Evolutionary conservation across 1,284 basidiomycete genomes (phyloP).

Genomic region (Irpex lacteus): DNA sequence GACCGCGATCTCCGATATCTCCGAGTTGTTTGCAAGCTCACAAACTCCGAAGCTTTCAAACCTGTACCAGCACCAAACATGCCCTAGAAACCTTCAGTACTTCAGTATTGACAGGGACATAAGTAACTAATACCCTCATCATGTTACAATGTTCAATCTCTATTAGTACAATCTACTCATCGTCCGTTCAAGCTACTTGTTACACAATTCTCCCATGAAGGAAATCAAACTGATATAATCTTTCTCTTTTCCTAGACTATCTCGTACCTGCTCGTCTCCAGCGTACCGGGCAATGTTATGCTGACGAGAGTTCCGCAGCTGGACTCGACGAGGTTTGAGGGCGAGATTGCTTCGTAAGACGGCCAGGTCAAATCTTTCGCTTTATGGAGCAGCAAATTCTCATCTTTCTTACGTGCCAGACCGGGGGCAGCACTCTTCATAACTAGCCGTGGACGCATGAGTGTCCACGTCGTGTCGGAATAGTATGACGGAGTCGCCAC

Average conservation of each 20-base stretch:
- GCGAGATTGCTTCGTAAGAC: neutral
- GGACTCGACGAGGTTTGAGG: neutral
- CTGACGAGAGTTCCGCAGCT: conserved; percentile 1
- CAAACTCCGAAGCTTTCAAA: too few species aligned
- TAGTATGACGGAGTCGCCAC: neutral
- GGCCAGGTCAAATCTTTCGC: neutral
- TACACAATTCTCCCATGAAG: conserved; percentile 1
- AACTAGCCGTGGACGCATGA: neutral
- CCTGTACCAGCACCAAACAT: too few species aligned
- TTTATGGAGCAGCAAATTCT: neutral
- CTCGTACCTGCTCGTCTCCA: neutral
- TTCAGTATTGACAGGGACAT: too few species aligned
- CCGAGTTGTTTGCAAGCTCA: neutral
- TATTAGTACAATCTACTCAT: neutral
- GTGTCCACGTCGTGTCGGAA: neutral
- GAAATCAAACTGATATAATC: neutral
- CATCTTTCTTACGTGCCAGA: neutral
- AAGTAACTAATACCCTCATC: too few species aligned
- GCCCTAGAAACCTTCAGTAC: too few species aligned
- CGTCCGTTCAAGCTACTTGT: neutral
- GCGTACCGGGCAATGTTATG: neutral
- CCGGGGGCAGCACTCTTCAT: neutral
- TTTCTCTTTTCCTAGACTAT: neutral
- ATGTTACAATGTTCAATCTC: too few species aligned
- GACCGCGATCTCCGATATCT: neutral